Conservation (phyloP, 371 early-diverging fungal genomes). For the Mucor saturninus region DNA sequence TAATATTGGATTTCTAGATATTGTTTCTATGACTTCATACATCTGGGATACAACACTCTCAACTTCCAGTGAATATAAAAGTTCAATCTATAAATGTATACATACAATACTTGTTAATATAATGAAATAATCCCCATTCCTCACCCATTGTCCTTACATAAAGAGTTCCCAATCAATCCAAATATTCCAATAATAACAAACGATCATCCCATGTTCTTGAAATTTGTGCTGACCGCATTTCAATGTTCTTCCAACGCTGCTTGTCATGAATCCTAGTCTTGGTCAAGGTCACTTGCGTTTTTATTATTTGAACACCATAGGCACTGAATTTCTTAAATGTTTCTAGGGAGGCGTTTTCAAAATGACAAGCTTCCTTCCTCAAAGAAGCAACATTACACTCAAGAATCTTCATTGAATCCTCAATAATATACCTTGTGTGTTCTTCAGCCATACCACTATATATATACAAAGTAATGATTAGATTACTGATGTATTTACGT, state of each 20-base stretch:
- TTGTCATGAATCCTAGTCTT: conserved; percentile 22
- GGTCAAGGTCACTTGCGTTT: conserved; percentile 22
- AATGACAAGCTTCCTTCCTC: conserved; percentile 15
- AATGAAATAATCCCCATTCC: conserved; percentile 17
- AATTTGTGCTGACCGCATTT: conserved; percentile 22
- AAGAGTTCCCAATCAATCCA: conserved; percentile 13
- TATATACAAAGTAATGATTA: too few relatives aligned
- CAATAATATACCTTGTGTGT: conserved; percentile 17
- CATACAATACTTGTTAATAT: conserved; percentile 10
- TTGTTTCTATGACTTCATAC: too few relatives aligned
- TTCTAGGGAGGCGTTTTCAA: conserved; percentile 24
- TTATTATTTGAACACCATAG: conserved; percentile 21
- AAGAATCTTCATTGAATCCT: conserved; percentile 23
- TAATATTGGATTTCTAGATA: too few relatives aligned
- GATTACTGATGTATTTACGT: too few relatives aligned
- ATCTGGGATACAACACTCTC: neutral
- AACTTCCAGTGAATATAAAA: conserved; percentile 16
- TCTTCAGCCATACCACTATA: conserved; percentile 19
- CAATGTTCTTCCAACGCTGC: conserved; percentile 19
- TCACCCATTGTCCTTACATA: conserved; percentile 24
- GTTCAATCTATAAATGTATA: conserved; percentile 24
- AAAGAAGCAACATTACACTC: conserved; percentile 22
- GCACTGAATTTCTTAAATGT: conserved; percentile 17
- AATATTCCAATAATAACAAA: conserved; percentile 14
- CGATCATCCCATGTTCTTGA: conserved; percentile 24